Base-by-base conservation (phyloP, 108 stramenopile genomes). In the Nitzschia sp. region DNA sequence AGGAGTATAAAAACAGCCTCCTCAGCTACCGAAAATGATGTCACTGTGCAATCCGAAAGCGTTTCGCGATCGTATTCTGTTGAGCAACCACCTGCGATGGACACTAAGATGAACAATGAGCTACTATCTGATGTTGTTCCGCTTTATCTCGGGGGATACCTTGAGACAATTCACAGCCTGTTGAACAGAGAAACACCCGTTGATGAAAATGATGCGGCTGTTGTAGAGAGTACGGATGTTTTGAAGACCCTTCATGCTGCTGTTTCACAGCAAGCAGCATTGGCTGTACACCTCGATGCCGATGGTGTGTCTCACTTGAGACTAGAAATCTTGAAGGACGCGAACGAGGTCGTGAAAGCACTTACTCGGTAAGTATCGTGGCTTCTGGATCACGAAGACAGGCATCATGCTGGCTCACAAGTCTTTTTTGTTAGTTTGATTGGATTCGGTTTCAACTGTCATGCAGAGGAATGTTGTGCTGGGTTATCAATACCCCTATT, bases 401-500 rank as follows among this genome's bases (percentile, higher is more conserved):
- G 55, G 6, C 43, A 46, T 25, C 15, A 46, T 10, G 10, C 17
- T 0, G 52, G 70, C 15, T 44, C 53, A 37, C 41, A 48, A 12
- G 14, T 52, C 7, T 0, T 52, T 62, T 67, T 57, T 52, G 12
- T 12, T 60, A 84, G 80, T 26, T 70, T 85, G 34, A 74, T 90
- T 15, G 67, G 65, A 8, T 87, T 90, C 63, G 83, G 83, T 22
- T 88, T 89, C 39, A 39, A 76, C 39, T 81, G 80, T 57, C 71
- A 65, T 15, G 66, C 56, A 0, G 24, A 53, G 8, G 41, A 20
- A 0, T 57, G 50, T 15, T 63, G 54, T 22, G 80, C 79, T 43
- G 80, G 73, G 8, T 78, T 92, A 66, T 85, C 85, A 26, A 54
- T 80, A 60, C 72, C 83, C 9, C 65, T 93, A 10, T 70, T 93